Evolutionary conservation across 805 yeast species (phyloP).

Genomic region (Suhomyces sp.): DNA sequence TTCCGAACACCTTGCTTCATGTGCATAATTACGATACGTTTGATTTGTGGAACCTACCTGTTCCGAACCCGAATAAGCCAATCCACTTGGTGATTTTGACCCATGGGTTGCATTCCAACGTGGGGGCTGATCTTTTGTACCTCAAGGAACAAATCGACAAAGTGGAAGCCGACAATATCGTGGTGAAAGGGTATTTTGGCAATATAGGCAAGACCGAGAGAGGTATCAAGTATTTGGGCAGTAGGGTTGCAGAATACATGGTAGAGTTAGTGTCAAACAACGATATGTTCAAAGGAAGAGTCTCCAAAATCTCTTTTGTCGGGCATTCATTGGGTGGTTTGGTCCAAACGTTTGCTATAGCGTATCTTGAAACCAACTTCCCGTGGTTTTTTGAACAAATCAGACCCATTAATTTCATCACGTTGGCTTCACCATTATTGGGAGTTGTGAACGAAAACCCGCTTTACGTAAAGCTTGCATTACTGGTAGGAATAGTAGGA

Average conservation of each 20-base stretch:
- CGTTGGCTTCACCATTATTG: conserved; percentile 83
- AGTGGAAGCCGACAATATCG: conserved; percentile 54
- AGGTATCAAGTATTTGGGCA: conserved; percentile 83
- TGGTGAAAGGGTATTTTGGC: conserved; percentile 79
- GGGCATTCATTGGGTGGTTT: conserved; percentile 95
- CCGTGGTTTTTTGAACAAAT: conserved; percentile 68
- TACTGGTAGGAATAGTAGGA: conserved; percentile 89
- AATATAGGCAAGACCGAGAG: conserved; percentile 86
- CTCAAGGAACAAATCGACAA: conserved; percentile 75
- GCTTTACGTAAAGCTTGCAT: conserved; percentile 73
- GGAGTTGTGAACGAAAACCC: conserved; percentile 92
- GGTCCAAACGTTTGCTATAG: conserved; percentile 86
- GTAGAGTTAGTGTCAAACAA: conserved; percentile 50
- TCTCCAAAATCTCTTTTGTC: conserved; percentile 73
- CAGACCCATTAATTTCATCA: conserved; percentile 73
- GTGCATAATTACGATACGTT: conserved; percentile 58
- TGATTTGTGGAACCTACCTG: conserved; percentile 74
- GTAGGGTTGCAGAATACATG: conserved; percentile 72
- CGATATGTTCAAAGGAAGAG: conserved; percentile 36
- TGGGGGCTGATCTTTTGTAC: conserved; percentile 86
- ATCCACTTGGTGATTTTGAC: conserved; percentile 82
- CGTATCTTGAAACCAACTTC: conserved; percentile 63
- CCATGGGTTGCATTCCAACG: conserved; percentile 90
- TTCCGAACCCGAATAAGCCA: conserved; percentile 47
- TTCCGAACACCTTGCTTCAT: conserved; percentile 27